Conservation (phyloP, 441 rosid genomes). For the Brassica hybrid region DNA sequence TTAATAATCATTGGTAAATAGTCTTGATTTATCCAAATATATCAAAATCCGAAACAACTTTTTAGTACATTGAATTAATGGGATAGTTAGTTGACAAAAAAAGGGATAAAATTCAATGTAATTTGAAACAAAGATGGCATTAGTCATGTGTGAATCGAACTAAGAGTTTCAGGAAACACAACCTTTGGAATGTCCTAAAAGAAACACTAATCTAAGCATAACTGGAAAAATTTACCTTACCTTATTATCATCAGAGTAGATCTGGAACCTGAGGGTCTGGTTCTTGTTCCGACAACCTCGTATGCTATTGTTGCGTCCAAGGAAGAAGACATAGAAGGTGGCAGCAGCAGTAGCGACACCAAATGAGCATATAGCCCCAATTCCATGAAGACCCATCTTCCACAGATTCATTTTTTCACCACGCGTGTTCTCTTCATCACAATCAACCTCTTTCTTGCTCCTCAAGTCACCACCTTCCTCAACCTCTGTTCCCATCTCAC, state of each 20-base stretch:
- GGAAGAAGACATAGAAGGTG: conserved; percentile 69
- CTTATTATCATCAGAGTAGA: conserved; percentile 84
- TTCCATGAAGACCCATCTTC: conserved; percentile 82
- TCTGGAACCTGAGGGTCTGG: conserved; percentile 58
- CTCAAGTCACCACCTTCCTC: conserved; percentile 26
- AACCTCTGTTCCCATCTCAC: conserved; percentile 23
- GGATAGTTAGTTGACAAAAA: too few species aligned
- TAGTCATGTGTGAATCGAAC: not conserved
- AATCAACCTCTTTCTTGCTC: conserved; percentile 38
- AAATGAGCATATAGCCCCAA: conserved; percentile 96
- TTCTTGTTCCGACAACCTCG: conserved; percentile 49
- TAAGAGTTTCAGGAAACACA: not conserved
- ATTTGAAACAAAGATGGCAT: not conserved
- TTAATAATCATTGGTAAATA: conserved; percentile 2
- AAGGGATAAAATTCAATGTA: not conserved
- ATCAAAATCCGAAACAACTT: not conserved
- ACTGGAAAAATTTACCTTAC: conserved; percentile 33
- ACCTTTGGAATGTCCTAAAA: not conserved
- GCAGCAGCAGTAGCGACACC: conserved; percentile 84
- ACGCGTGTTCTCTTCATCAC: conserved; percentile 47
- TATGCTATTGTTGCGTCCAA: conserved; percentile 60
- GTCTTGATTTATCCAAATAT: not conserved
- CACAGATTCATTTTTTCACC: conserved; percentile 70
- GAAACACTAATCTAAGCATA: not conserved
- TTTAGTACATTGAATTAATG: not conserved